phyloP scores from a whole-genome alignment of 805 yeast genomes.

The Phaffomyces antillensis region DNA sequence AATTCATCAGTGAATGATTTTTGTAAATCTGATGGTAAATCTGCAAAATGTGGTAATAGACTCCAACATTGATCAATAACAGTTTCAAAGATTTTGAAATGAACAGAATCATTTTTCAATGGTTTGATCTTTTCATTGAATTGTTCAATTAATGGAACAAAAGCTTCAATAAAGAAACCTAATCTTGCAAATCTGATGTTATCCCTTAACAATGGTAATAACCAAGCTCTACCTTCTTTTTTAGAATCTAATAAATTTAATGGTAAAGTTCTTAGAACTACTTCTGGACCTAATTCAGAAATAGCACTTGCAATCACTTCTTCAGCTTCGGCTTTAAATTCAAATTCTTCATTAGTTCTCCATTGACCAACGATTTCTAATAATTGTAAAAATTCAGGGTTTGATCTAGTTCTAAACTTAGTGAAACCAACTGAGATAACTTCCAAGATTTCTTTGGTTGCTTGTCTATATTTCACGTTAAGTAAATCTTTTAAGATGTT shows the following conservation, averaged over 20 bases:
- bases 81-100: conserved; percentile 74
- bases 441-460: conserved; percentile 69
- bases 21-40: conserved; percentile 69
- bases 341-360: conserved; percentile 66
- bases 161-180: conserved; percentile 50
- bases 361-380: conserved; percentile 75
- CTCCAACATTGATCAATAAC: conserved; percentile 91
- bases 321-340: conserved; percentile 73
- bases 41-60: conserved; percentile 81
- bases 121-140: conserved; percentile 43
- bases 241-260: conserved; percentile 55
- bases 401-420: conserved; percentile 55
- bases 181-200: conserved; percentile 68
- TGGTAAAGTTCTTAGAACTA: conserved; percentile 68
- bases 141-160: conserved; percentile 57
- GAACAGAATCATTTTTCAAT: conserved; percentile 50
- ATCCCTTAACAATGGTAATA: conserved; percentile 85
- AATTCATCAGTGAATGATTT: conserved; percentile 63
- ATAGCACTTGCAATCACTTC: conserved; percentile 74
- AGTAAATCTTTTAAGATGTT: conserved; percentile 53
- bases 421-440: conserved; percentile 55
- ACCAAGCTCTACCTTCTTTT: conserved; percentile 89
- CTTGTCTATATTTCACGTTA: conserved; percentile 66
- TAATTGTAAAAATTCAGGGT: conserved; percentile 63
- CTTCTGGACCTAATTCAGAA: conserved; percentile 79